Conservation (phyloP, 257 asterid genomes). For the Lavandula angustifolia region DNA sequence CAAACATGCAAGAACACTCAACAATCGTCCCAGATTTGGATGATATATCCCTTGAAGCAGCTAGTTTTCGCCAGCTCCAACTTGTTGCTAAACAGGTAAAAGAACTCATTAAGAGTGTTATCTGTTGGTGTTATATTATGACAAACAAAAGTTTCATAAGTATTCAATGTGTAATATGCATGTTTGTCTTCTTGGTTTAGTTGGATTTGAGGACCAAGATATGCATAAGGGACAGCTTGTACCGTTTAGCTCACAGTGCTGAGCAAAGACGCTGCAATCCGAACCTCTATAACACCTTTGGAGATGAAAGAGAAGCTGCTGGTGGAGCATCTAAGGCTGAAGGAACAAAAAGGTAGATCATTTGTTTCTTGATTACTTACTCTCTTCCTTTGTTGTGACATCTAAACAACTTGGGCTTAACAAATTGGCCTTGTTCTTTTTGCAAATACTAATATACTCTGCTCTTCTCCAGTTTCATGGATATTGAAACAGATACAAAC, state of each 20-base stretch:
- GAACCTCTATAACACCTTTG: conserved; percentile 35
- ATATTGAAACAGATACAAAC: conserved; percentile 76
- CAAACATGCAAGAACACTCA: conserved; percentile 46
- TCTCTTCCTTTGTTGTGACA: background rate
- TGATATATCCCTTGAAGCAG: conserved; percentile 59
- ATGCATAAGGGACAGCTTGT: conserved; percentile 88
- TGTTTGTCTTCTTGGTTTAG: conserved; percentile 42
- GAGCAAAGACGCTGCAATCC: conserved; percentile 61
- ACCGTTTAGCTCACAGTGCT: conserved; percentile 88
- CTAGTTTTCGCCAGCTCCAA: conserved; percentile 71
- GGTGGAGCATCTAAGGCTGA: conserved; percentile 35
- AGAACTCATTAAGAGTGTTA: background rate
- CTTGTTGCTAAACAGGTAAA: conserved; percentile 67
- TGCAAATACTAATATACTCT: conserved; percentile 9
- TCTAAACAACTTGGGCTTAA: background rate
- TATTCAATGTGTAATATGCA: conserved; percentile 11
- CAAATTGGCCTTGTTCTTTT: background rate
- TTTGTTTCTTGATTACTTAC: conserved; percentile 4
- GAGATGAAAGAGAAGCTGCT: conserved; percentile 35
- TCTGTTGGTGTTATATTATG: background rate
- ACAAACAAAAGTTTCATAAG: background rate
- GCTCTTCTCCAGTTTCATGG: conserved; percentile 46
- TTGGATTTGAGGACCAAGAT: conserved; percentile 79
- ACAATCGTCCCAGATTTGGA: conserved; percentile 42
- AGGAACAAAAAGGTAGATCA: conserved; percentile 34